Conservation (phyloP, 2,329 filamentous ascomycete genomes). For the Stagonosporopsis cucurbitacearum region DNA sequence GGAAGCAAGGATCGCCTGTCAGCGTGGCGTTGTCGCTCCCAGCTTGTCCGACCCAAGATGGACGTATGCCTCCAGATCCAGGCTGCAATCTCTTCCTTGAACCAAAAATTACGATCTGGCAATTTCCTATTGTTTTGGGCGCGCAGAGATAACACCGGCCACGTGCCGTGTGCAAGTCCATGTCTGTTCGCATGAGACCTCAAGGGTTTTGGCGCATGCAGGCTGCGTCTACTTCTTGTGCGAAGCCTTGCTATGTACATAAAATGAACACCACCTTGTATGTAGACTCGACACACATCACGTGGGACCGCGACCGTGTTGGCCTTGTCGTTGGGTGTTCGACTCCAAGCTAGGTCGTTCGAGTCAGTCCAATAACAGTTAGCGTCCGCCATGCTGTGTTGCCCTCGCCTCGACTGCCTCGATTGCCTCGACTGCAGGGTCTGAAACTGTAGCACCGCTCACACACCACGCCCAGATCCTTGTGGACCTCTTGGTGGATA, state of each 20-base stretch:
- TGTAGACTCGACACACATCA: background rate
- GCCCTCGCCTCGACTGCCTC: background rate
- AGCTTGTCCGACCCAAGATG: constrained; percentile 5
- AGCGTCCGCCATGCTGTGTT: background rate
- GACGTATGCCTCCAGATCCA: background rate
- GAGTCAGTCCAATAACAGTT: background rate
- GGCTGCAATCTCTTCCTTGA: background rate
- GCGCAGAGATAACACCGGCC: background rate
- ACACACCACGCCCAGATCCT: background rate
- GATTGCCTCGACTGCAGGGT: background rate
- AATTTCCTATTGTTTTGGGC: constrained; percentile 14
- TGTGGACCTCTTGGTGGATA: background rate
- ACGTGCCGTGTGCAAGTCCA: background rate
- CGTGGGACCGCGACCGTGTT: constrained; percentile 11
- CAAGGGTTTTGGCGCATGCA: background rate
- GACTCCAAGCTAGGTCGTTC: background rate
- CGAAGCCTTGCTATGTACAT: background rate
- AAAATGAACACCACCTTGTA: too few species aligned
- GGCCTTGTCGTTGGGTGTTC: background rate
- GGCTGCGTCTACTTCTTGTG: background rate
- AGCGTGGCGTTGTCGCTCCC: constrained; percentile 14
- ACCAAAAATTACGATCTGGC: constrained; percentile 9
- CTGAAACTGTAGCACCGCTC: constrained; percentile 12
- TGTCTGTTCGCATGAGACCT: background rate
- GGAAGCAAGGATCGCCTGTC: constrained; percentile 18